These are phyloP conservation scores for Wickerhamiella alocasiicola DNA, from an alignment of 805 yeast species.

Conservation along the genomic window DNA sequence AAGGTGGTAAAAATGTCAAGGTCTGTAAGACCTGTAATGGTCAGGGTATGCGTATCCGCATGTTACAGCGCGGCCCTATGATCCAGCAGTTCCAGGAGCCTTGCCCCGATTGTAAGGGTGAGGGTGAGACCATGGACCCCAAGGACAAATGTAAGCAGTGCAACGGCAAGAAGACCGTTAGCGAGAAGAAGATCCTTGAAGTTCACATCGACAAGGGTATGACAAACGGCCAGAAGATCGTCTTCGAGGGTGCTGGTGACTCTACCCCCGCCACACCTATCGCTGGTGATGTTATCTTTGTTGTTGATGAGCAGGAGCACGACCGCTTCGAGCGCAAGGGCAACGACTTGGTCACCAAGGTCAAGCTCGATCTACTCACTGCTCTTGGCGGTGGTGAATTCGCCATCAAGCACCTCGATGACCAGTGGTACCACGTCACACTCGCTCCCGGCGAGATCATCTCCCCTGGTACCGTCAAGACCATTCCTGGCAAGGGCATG, in stretches of 20 bases:
- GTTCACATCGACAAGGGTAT: constrained; percentile 96
- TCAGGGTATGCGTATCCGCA: constrained; percentile 77
- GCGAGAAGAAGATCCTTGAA: constrained; percentile 85
- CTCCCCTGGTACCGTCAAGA: constrained; percentile 69
- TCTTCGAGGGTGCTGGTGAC: constrained; percentile 92
- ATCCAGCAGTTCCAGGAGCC: constrained; percentile 93
- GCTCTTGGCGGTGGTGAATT: constrained; percentile 95
- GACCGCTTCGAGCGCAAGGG: constrained; percentile 74
- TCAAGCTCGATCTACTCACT: constrained; percentile 81
- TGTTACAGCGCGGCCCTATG: constrained; percentile 99
- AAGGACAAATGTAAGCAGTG: constrained; percentile 82
- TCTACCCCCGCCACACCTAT: constrained; percentile 81
- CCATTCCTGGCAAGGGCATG: constrained; percentile 92
- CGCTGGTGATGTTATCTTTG: constrained; percentile 94
- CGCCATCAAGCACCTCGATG: constrained; percentile 78
- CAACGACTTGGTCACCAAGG: constrained; percentile 72
- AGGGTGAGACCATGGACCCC: constrained; percentile 77
- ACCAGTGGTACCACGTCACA: constrained; percentile 74
- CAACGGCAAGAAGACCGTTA: constrained; percentile 74
- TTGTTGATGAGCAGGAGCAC: constrained; percentile 83
- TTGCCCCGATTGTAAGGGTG: constrained; percentile 86
- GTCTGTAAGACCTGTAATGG: constrained; percentile 84
- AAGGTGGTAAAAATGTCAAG: constrained; percentile 91
- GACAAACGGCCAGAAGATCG: constrained; percentile 85
- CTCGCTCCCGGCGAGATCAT: constrained; percentile 89